Conservation (phyloP, 2,329 filamentous ascomycete species). For the Aplosporella prunicola region DNA sequence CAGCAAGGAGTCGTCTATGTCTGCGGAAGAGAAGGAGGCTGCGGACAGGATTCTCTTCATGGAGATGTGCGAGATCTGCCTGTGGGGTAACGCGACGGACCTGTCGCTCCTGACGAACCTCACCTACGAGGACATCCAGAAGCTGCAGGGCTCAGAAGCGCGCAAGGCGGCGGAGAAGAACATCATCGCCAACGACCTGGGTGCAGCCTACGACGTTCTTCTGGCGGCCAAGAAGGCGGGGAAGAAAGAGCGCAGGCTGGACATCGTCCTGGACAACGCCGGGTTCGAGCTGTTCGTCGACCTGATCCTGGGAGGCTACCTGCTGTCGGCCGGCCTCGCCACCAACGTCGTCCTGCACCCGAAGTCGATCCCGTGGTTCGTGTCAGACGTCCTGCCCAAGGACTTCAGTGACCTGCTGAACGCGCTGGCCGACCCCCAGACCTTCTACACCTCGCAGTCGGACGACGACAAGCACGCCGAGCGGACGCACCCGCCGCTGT, state of each 20-base stretch:
- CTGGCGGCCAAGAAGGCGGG: slow-evolving; percentile 55
- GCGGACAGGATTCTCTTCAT: slow-evolving; percentile 71
- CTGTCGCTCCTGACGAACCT: slow-evolving; percentile 82
- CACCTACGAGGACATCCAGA: slow-evolving; percentile 93
- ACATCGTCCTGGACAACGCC: slow-evolving; percentile 94
- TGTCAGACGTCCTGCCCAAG: slow-evolving; percentile 80
- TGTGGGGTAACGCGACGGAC: slow-evolving; percentile 97
- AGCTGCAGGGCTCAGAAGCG: slow-evolving; percentile 81
- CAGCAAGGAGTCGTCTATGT: slow-evolving; percentile 28
- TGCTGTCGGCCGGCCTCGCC: slow-evolving; percentile 74
- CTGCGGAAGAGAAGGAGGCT: slow-evolving; percentile 44
- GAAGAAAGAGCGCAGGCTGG: slow-evolving; percentile 62
- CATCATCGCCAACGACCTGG: slow-evolving; percentile 80
- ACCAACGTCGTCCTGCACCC: slow-evolving; percentile 83
- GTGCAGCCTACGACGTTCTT: slow-evolving; percentile 59
- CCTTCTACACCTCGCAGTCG: slow-evolving; percentile 67
- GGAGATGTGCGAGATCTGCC: slow-evolving; percentile 92
- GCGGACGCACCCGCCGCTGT: slow-evolving; percentile 52
- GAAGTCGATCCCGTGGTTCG: slow-evolving; percentile 96
- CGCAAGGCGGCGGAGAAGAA: slow-evolving; percentile 83
- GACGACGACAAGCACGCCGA: slow-evolving; percentile 51
- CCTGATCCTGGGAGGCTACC: slow-evolving; percentile 80
- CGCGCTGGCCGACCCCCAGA: slow-evolving; percentile 65
- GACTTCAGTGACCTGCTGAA: slow-evolving; percentile 79
- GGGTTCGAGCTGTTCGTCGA: slow-evolving; percentile 97